Conservation (phyloP, 176 grass and related monocot genomes). For the Bonia amplexicaulis region DNA sequence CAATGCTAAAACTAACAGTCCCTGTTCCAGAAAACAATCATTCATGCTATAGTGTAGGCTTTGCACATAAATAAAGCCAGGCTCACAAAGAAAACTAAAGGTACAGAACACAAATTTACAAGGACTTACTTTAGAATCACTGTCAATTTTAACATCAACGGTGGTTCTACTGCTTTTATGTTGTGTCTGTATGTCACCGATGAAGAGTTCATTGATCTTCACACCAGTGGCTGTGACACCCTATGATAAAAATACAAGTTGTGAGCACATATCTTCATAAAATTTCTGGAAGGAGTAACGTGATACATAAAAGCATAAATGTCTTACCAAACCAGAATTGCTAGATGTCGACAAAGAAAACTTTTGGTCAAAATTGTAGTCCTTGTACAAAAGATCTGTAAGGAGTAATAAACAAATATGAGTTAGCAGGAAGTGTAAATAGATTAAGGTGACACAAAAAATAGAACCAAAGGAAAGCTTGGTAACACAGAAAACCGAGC, state of each 20-base stretch:
- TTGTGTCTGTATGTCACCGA: constrained; percentile 67
- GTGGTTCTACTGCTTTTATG: constrained; percentile 62
- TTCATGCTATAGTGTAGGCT: not conserved
- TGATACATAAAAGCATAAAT: not conserved
- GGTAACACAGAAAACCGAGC: not conserved
- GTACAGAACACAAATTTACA: not conserved
- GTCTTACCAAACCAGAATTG: constrained; percentile 55
- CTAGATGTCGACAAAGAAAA: constrained; percentile 50
- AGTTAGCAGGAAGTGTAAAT: not conserved
- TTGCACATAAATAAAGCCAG: not conserved
- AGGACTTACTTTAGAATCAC: constrained; percentile 57
- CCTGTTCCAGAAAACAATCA: not conserved
- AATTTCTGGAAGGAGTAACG: not conserved
- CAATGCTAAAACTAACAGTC: not conserved
- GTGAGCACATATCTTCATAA: not conserved
- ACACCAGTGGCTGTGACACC: constrained; percentile 64
- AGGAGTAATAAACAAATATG: not conserved
- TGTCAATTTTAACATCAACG: constrained; percentile 79
- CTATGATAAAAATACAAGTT: constrained; percentile 31
- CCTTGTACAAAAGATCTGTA: constrained; percentile 81
- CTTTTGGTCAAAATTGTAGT: constrained; percentile 89
- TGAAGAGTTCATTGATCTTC: constrained; percentile 66
- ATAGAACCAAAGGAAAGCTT: not conserved
- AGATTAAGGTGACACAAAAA: not conserved
- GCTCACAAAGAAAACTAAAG: not conserved